phyloP scores from a whole-genome alignment of 2,329 filamentous ascomycete species.

The Fusarium sp. region DNA sequence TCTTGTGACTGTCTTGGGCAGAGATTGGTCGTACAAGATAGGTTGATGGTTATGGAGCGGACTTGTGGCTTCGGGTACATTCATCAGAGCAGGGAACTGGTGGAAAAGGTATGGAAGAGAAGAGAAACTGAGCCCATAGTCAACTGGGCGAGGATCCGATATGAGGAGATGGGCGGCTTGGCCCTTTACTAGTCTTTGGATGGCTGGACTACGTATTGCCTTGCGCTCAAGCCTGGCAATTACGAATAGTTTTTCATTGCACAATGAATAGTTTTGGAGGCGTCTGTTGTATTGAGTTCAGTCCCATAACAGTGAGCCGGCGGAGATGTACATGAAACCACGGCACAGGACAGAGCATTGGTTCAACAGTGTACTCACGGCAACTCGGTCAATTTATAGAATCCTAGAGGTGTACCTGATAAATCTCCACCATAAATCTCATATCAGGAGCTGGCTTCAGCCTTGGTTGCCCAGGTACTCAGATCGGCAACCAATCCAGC shows the following conservation, averaged over 20 bases:
- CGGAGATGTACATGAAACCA: neutral
- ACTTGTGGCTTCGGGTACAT: slow-evolving; percentile 58
- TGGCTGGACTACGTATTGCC: neutral
- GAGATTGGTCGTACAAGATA: slow-evolving; percentile 28
- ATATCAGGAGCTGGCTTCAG: neutral
- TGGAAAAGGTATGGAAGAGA: slow-evolving; percentile 55
- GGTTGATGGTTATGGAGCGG: slow-evolving; percentile 55
- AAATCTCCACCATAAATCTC: neutral
- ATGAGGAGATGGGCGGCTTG: slow-evolving; percentile 52
- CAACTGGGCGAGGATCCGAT: slow-evolving; percentile 52
- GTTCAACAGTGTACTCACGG: neutral
- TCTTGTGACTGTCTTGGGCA: slow-evolving; percentile 52
- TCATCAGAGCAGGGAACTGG: slow-evolving; percentile 53
- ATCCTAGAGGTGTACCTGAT: neutral
- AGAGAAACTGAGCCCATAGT: slow-evolving; percentile 47
- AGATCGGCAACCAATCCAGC: slow-evolving; percentile 19
- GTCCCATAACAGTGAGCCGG: neutral
- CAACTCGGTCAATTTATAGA: neutral
- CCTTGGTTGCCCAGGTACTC: neutral
- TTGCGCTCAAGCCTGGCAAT: neutral
- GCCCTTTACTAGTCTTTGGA: slow-evolving; percentile 45
- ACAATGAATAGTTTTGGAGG: neutral
- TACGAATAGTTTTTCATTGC: neutral
- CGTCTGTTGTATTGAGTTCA: neutral
- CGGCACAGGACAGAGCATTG: neutral